A percentile compares a stretch with the other conserved stretches of the same genome.
phyloP scores from a whole-genome alignment of 139 green algal species.

The Picochlorum sp. region DNA sequence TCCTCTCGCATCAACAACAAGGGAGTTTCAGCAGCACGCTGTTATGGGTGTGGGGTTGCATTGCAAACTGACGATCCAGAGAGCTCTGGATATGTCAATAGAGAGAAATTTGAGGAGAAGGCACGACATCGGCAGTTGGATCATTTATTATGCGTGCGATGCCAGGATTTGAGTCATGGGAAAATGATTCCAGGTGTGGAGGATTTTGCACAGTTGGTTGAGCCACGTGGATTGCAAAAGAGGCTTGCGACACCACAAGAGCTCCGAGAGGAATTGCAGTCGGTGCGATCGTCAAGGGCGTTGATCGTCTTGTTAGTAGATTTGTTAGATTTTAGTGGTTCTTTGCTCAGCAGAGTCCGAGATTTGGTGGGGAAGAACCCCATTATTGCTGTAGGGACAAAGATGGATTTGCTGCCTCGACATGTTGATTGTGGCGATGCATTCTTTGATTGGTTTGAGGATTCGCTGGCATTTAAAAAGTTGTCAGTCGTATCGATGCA shows the following conservation, averaged over 20 bases:
- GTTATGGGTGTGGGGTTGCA: slow-evolving; percentile 71
- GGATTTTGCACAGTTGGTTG: slow-evolving; percentile 44
- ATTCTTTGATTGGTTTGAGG: slow-evolving; percentile 59
- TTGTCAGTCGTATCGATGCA: slow-evolving; percentile 59
- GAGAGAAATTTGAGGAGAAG: slow-evolving; percentile 46
- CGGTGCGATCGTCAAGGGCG: slow-evolving; percentile 40
- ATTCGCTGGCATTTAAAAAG: slow-evolving; percentile 40
- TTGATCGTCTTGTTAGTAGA: slow-evolving; percentile 83
- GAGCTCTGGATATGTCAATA: slow-evolving; percentile 53
- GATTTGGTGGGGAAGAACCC: slow-evolving; percentile 87
- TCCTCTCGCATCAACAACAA: too few species aligned
- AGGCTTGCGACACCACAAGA: slow-evolving; percentile 62
- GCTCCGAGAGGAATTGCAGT: slow-evolving; percentile 41
- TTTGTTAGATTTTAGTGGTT: slow-evolving; percentile 74
- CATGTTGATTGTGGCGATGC: slow-evolving; percentile 28
- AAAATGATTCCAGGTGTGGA: slow-evolving; percentile 72
- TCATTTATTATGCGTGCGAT: slow-evolving; percentile 60
- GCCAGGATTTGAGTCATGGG: slow-evolving; percentile 68
- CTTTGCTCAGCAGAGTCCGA: slow-evolving; percentile 57
- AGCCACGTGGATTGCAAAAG: slow-evolving; percentile 5
- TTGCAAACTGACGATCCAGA: slow-evolving; percentile 46
- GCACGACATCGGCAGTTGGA: slow-evolving; percentile 52
- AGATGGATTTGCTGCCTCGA: slow-evolving; percentile 82
- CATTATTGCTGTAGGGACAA: slow-evolving; percentile 88
- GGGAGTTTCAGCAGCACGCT: slow-evolving; percentile 16